A percentile compares a stretch with the other conserved stretches of the same genome.
Conservation (phyloP, 139 green algal genomes). For the Asterochloris sp. region DNA sequence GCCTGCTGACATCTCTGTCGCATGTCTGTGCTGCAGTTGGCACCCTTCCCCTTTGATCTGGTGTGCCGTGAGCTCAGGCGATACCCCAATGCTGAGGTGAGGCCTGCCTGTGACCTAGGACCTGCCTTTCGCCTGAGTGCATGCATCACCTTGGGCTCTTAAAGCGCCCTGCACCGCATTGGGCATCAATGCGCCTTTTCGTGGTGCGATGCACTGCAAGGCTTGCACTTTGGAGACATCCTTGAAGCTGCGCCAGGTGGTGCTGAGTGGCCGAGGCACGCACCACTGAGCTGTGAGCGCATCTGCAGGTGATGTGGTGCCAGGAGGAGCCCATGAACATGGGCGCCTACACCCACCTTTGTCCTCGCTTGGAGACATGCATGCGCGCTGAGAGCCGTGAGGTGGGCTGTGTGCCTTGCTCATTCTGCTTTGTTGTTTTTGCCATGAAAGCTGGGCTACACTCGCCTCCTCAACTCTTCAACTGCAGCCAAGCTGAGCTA, state of each 20-base stretch:
- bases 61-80: constrained; percentile 86
- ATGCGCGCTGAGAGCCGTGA: constrained; percentile 42
- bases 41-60: constrained; percentile 97
- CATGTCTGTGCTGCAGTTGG: constrained; percentile 61
- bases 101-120: neutral
- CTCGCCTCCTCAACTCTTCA: neutral
- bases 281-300: no score
- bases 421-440: neutral
- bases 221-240: no score
- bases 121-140: neutral
- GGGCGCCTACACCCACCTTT: constrained; percentile 88
- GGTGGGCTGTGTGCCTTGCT: neutral
- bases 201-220: no score
- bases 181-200: no score
- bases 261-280: neutral
- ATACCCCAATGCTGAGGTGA: constrained; percentile 86
- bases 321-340: constrained; percentile 99
- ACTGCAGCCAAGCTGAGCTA: no score
- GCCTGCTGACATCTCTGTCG: neutral
- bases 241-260: neutral
- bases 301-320: constrained; percentile 31
- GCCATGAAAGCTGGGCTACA: neutral
- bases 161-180: no score
- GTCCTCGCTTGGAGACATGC: constrained; percentile 77
- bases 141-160: neutral